Percentiles rank a stretch among this genome's conserved stretches.
These are phyloP conservation scores for Rhazya stricta DNA, from an alignment of 257 asterid genomes.

Conservation along the genomic window DNA sequence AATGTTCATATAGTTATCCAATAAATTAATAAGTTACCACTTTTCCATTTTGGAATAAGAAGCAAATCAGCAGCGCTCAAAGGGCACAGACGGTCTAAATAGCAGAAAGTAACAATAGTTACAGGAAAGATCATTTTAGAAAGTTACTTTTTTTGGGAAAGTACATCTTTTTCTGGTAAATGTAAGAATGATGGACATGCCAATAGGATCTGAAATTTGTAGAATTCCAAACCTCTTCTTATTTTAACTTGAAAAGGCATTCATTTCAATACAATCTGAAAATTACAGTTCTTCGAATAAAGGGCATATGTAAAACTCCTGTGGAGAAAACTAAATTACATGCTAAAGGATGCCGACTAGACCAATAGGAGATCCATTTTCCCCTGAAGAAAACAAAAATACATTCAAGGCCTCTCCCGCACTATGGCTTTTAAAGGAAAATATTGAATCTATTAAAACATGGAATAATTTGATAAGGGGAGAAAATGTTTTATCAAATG, in stretches of 20 bases:
- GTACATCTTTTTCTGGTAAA: not conserved
- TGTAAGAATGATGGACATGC: not conserved
- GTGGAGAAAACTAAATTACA: not conserved
- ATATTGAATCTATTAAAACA: not conserved
- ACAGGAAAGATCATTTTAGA: not conserved
- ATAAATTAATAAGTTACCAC: not conserved
- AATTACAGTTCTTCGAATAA: not conserved
- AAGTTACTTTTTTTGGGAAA: not conserved
- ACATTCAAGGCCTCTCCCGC: not conserved
- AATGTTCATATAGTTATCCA: not conserved
- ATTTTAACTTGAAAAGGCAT: not conserved
- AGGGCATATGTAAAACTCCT: not conserved
- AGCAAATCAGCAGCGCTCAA: not conserved
- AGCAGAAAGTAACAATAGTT: not conserved
- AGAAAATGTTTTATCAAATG: not conserved
- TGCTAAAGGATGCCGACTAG: not conserved
- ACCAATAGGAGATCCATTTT: not conserved
- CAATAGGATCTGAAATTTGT: not conserved
- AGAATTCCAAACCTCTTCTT: not conserved
- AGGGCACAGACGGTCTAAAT: not conserved
- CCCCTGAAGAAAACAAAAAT: not conserved
- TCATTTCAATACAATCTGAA: not conserved
- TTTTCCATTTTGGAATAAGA: not conserved
- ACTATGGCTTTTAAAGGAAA: not conserved
- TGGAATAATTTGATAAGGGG: not conserved